Conservation (phyloP, 2,329 filamentous ascomycete species). For the Lecanicillium sp. region DNA sequence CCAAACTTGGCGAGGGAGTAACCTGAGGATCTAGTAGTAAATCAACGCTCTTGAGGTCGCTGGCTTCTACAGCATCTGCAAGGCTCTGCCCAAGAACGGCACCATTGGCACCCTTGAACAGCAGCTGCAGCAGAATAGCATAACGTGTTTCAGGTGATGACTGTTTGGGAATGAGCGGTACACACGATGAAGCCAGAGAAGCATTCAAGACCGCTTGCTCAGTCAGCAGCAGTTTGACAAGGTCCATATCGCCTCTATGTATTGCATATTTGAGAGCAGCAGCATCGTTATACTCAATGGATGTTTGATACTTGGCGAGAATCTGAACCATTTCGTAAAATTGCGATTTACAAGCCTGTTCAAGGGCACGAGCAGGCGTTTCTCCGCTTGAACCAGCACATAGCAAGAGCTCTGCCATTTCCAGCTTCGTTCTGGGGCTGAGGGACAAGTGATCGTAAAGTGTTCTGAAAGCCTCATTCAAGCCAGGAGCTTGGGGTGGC, state of each 20-base stretch:
- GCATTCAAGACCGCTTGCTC: conserved; percentile 35
- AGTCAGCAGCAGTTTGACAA: conserved; percentile 38
- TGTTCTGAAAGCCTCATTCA: conserved; percentile 42
- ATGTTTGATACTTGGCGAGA: conserved; percentile 44
- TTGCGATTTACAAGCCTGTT: conserved; percentile 38
- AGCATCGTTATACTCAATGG: conserved; percentile 39
- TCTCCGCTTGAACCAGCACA: conserved; percentile 50
- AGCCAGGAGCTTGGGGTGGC: conserved; percentile 37
- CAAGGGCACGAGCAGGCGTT: conserved; percentile 36
- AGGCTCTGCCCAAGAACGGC: conserved; percentile 38
- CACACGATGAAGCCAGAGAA: conserved; percentile 39
- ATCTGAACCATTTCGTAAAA: conserved; percentile 47
- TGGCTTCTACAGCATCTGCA: conserved; percentile 38
- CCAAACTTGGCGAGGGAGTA: conserved; percentile 20
- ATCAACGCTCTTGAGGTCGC: conserved; percentile 37
- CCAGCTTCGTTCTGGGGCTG: conserved; percentile 39
- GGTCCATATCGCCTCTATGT: conserved; percentile 29
- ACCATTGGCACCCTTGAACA: conserved; percentile 43
- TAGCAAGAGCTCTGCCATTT: conserved; percentile 46
- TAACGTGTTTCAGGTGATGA: conserved; percentile 35
- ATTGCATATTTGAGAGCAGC: conserved; percentile 8
- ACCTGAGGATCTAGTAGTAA: conserved; percentile 42
- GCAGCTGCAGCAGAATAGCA: conserved; percentile 33
- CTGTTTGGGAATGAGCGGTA: conserved; percentile 39
- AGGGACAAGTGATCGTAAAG: conserved; percentile 38